phyloP scores from a whole-genome alignment of 2,329 filamentous ascomycete species.

The Tolypocladium album region DNA sequence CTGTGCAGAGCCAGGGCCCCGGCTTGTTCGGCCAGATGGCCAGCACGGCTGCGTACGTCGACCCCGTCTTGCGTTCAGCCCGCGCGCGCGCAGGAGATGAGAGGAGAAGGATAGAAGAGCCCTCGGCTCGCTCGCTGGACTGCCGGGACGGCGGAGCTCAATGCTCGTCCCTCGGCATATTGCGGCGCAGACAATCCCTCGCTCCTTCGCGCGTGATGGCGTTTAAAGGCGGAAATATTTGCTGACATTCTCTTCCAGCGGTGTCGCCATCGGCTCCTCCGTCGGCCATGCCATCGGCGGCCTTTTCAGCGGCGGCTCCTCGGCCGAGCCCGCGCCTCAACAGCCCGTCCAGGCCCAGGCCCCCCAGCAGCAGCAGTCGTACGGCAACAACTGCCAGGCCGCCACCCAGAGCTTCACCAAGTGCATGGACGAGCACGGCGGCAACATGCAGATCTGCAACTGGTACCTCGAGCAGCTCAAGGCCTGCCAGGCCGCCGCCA shows the following conservation, averaged over 20 bases:
- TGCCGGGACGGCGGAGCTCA: neutral
- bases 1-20: slow-evolving; percentile 52
- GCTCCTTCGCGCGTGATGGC: neutral
- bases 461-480: slow-evolving; percentile 98
- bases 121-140: neutral
- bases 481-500: slow-evolving; percentile 71
- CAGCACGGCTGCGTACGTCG: slow-evolving; percentile 85
- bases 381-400: slow-evolving; percentile 58
- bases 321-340: slow-evolving; percentile 36
- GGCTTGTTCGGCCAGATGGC: slow-evolving; percentile 96
- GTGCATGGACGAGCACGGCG: slow-evolving; percentile 93
- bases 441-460: slow-evolving; percentile 90
- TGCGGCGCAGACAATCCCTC: neutral
- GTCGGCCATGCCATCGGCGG: slow-evolving; percentile 92
- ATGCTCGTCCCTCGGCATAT: neutral
- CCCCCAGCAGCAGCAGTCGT: slow-evolving; percentile 37
- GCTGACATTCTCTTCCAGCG: slow-evolving; percentile 40
- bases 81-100: neutral
- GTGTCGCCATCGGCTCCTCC: slow-evolving; percentile 91
- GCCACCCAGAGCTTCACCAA: slow-evolving; percentile 81
- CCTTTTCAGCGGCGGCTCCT: slow-evolving; percentile 66
- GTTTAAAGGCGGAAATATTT: too few relatives aligned
- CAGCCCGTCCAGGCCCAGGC: slow-evolving; percentile 38
- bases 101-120: neutral
- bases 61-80: neutral